Conservation (phyloP, 192 early-diverging fungal genomes). For the Coemansia sp. region DNA sequence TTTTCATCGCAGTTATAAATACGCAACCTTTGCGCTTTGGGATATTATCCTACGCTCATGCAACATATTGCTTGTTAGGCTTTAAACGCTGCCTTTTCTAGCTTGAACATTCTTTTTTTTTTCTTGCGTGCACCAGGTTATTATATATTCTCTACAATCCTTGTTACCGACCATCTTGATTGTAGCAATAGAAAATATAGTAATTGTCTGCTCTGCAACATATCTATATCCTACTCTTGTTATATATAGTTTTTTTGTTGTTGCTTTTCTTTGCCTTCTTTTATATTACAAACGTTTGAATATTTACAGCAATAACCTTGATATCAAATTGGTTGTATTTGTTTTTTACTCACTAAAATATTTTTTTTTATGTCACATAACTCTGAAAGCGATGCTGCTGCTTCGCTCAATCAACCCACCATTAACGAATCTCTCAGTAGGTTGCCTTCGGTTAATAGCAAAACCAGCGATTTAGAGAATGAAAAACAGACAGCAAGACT, state of each 20-base stretch:
- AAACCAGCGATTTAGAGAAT: not conserved
- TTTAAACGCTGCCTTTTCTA: no score
- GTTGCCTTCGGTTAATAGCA: slow-evolving; percentile 1
- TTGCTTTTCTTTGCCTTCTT: not conserved
- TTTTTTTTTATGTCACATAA: slow-evolving; percentile 12
- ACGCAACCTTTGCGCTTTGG: no score
- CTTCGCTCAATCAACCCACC: slow-evolving; percentile 11
- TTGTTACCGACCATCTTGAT: no score
- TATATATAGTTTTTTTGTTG: not conserved
- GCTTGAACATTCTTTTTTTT: no score
- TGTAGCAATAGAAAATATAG: not conserved
- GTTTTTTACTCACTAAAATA: not conserved
- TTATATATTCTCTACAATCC: no score
- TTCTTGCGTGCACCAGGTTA: no score
- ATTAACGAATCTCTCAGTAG: not conserved
- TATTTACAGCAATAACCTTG: not conserved
- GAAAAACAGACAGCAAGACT: not conserved
- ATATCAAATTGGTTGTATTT: not conserved
- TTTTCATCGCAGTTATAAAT: no score
- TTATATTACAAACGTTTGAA: not conserved
- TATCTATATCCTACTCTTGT: not conserved
- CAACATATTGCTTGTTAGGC: no score
- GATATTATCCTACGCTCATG: no score
- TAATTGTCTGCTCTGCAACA: not conserved
- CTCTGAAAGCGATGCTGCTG: slow-evolving; percentile 10